Percentiles rank a stretch among this genome's conserved stretches.
These are phyloP conservation scores for Colletotrichum noveboracense DNA, from an alignment of 2,329 filamentous ascomycete species.

Conservation along the genomic window DNA sequence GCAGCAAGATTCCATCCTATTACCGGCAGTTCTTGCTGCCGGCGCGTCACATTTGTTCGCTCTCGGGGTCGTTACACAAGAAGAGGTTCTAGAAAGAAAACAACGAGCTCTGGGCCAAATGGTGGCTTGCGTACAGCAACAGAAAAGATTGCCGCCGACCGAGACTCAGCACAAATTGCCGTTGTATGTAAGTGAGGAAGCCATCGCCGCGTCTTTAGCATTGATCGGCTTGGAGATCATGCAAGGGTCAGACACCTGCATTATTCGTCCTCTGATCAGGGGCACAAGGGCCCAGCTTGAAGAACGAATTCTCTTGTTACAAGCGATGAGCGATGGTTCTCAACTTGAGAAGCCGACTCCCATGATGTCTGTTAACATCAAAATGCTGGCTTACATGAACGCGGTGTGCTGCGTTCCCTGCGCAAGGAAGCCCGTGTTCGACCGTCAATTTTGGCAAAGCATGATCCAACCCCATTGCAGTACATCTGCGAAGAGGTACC, in stretches of 20 bases:
- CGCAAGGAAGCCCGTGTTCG: neutral
- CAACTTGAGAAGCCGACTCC: neutral
- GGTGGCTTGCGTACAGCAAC: neutral
- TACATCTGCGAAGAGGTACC: neutral
- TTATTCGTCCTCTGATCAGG: neutral
- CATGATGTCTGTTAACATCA: conserved; percentile 8
- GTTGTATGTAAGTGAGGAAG: neutral
- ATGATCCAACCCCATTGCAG: neutral
- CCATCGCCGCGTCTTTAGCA: conserved; percentile 5
- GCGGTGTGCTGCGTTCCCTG: conserved; percentile 6
- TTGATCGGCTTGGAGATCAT: conserved; percentile 9
- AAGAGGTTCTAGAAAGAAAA: conserved; percentile 7
- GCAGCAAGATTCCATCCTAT: neutral
- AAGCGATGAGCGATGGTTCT: neutral
- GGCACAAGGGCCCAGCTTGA: neutral
- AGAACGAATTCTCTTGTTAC: neutral
- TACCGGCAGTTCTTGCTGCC: neutral
- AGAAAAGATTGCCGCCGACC: neutral
- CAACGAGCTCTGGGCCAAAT: neutral
- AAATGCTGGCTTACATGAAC: conserved; percentile 17
- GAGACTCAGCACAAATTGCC: neutral
- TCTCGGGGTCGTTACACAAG: neutral
- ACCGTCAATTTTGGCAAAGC: neutral
- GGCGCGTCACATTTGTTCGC: conserved; percentile 3
- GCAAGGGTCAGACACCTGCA: neutral